Conservation (phyloP, 1,284 basidiomycete genomes). For the Sporisorium scitamineum region DNA sequence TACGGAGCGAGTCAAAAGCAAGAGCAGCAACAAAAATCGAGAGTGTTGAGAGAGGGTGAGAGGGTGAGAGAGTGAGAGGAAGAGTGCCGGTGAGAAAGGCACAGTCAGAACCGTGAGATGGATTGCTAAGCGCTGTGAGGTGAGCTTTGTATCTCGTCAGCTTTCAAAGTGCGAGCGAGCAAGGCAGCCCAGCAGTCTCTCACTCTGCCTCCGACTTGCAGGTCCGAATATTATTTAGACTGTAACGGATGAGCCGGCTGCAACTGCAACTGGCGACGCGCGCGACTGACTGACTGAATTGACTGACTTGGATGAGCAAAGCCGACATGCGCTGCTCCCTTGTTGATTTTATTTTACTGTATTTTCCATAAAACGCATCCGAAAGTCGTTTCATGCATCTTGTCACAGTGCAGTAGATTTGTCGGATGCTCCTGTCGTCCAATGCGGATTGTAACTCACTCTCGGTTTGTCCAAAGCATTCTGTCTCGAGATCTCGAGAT, state of each 20-base stretch:
- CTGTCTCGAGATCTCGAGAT: too few relatives aligned
- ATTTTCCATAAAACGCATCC: background rate
- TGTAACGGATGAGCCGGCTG: background rate
- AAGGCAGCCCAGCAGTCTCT: background rate
- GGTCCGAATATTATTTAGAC: background rate
- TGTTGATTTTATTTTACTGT: background rate
- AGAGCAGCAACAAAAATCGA: background rate
- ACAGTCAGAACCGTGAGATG: background rate
- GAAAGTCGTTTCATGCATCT: background rate
- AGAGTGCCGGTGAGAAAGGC: background rate
- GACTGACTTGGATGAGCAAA: slow-evolving; percentile 22
- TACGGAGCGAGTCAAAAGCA: too few relatives aligned
- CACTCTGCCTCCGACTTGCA: background rate
- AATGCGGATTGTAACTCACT: too few relatives aligned
- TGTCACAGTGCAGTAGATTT: background rate
- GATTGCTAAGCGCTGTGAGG: slow-evolving; percentile 1
- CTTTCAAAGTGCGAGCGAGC: background rate
- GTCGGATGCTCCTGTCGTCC: too few relatives aligned
- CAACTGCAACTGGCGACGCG: background rate
- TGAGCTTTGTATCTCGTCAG: slow-evolving; percentile 6
- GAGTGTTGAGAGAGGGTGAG: background rate
- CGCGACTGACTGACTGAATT: slow-evolving; percentile 1
- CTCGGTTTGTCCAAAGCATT: background rate
- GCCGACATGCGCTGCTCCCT: slow-evolving; percentile 15
- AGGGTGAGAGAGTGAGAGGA: background rate